These are phyloP conservation scores for Plasmodium gaboni DNA, from an alignment of 169 alveolate species.

Conservation along the genomic window DNA sequence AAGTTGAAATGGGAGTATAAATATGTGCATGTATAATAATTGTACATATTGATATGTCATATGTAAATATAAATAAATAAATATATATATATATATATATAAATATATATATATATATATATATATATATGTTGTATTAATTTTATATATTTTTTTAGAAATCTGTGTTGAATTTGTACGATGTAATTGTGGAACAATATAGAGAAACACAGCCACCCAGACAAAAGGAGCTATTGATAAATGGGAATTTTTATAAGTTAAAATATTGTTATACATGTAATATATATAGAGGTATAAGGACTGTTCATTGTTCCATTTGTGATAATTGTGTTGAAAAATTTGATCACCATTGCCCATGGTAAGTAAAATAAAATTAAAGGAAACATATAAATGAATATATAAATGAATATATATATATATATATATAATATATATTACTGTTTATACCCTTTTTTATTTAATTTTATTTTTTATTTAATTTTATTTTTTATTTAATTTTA, in stretches of 20 bases:
- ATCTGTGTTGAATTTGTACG: constrained; percentile 75
- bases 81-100: neutral
- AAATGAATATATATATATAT: neutral
- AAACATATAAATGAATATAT: too few species aligned
- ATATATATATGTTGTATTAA: neutral
- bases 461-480: neutral
- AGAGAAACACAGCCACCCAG: constrained; percentile 83
- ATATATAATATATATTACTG: neutral
- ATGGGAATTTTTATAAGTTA: constrained; percentile 83
- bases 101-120: neutral
- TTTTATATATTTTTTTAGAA: constrained; percentile 17
- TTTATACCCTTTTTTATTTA: neutral
- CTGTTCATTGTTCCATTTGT: constrained; percentile 93
- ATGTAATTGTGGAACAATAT: constrained; percentile 76
- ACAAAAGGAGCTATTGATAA: constrained; percentile 80
- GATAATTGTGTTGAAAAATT: constrained; percentile 93
- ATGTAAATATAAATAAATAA: neutral
- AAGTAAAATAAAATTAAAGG: neutral
- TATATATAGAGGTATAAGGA: constrained; percentile 91
- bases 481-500: neutral
- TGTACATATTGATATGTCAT: neutral
- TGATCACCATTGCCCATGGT: constrained; percentile 96
- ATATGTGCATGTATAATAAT: neutral
- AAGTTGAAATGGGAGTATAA: neutral
- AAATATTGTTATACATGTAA: constrained; percentile 90